A percentile compares a stretch with the other conserved stretches of the same genome.
Evolutionary conservation across 495 filamentous ascomycete species (phyloP).

Genomic region (Annulohypoxylon nitens): DNA sequence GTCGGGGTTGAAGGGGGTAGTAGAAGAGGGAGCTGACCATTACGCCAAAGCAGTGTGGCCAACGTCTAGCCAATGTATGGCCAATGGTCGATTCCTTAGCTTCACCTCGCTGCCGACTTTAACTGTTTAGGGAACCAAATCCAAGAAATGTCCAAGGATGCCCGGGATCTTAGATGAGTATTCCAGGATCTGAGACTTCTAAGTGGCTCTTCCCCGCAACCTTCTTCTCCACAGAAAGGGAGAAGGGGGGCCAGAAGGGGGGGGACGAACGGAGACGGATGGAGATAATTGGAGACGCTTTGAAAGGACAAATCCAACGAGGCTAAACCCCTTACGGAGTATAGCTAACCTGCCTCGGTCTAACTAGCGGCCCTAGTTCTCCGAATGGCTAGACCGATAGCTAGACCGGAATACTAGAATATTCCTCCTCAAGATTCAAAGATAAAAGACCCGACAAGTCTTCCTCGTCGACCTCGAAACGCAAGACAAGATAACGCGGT

Average conservation of each 20-base stretch:
- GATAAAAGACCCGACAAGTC: constrained; percentile 23
- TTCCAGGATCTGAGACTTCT: constrained; percentile 27
- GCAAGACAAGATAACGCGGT: background rate
- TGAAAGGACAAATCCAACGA: constrained; percentile 20
- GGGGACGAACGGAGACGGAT: background rate
- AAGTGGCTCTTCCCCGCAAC: constrained; percentile 46
- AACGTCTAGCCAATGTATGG: background rate
- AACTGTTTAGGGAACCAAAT: too few relatives aligned
- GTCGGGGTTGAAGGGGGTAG: background rate
- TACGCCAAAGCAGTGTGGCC: constrained; percentile 34
- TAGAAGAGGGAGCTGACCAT: constrained; percentile 34
- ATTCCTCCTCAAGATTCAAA: constrained; percentile 23
- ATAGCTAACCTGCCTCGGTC: constrained; percentile 37
- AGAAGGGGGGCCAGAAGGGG: too few relatives aligned
- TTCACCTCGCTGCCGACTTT: background rate
- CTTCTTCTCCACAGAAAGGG: constrained; percentile 20
- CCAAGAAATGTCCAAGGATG: background rate
- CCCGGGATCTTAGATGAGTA: constrained; percentile 11
- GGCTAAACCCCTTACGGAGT: constrained; percentile 42
- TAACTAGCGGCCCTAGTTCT: constrained; percentile 7
- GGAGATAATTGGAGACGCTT: background rate
- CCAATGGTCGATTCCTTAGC: background rate
- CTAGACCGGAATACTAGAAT: constrained; percentile 30
- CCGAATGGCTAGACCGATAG: constrained; percentile 15
- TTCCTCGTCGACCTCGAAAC: background rate